Evolutionary conservation across 2,329 filamentous ascomycete species (phyloP).

Genomic region (Monosporascus sp.): DNA sequence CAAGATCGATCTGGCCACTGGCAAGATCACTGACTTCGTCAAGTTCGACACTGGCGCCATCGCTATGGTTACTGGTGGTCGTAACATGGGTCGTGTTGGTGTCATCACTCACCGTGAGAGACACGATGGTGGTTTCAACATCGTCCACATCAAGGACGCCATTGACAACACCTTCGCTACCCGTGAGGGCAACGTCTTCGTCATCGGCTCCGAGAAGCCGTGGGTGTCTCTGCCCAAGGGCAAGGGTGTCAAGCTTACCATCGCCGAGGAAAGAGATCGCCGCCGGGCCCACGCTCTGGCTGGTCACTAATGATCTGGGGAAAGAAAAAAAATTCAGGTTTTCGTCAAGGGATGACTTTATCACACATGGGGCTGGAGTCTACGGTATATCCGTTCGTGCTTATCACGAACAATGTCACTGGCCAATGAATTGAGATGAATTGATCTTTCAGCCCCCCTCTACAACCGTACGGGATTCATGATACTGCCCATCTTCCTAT

Average conservation of each 20-base stretch:
- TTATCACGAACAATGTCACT: constrained; percentile 24
- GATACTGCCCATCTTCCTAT: no score
- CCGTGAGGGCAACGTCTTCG: constrained; percentile 98
- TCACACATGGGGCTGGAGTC: constrained; percentile 31
- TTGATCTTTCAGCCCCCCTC: constrained; percentile 22
- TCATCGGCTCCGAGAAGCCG: constrained; percentile 97
- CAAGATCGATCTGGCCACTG: constrained; percentile 95
- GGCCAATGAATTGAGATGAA: constrained; percentile 30
- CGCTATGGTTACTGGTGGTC: constrained; percentile 98
- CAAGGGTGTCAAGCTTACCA: constrained; percentile 99
- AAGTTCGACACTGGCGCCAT: constrained; percentile 98
- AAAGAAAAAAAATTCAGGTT: constrained; percentile 22
- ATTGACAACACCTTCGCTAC: constrained; percentile 99
- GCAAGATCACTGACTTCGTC: constrained; percentile 98
- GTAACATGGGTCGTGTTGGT: constrained; percentile 99
- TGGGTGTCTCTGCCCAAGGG: constrained; percentile 99
- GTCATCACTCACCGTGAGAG: constrained; percentile 99
- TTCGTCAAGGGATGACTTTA: constrained; percentile 26
- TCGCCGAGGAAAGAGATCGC: constrained; percentile 98
- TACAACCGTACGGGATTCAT: no score
- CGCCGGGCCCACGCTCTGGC: constrained; percentile 64
- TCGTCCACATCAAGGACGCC: constrained; percentile 99
- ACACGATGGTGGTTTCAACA: constrained; percentile 99
- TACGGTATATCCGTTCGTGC: constrained; percentile 29
- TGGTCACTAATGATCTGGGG: constrained; percentile 40